Evolutionary conservation across 2,329 filamentous ascomycete species (phyloP).

Genomic region (Epichloe sp.): DNA sequence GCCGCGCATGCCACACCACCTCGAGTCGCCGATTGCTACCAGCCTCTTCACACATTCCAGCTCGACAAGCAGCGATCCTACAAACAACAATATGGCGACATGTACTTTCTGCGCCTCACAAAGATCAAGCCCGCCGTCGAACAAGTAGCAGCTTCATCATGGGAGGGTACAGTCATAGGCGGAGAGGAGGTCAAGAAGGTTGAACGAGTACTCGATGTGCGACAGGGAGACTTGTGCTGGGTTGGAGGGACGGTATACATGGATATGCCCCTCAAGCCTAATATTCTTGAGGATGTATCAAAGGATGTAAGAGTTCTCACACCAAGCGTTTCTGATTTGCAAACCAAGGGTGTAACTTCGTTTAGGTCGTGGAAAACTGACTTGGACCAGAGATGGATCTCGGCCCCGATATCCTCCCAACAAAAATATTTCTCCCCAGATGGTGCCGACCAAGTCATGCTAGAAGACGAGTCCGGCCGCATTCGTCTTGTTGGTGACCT

Average conservation of each 20-base stretch:
- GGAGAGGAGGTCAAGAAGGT: constrained; percentile 64
- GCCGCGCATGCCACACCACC: constrained; percentile 28
- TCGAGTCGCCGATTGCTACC: constrained; percentile 50
- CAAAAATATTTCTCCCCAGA: constrained; percentile 61
- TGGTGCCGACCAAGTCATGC: constrained; percentile 56
- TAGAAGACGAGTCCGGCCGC: constrained; percentile 92
- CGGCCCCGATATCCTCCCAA: constrained; percentile 60
- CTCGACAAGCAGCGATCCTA: constrained; percentile 65
- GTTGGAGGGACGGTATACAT: constrained; percentile 91
- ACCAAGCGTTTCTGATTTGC: no score
- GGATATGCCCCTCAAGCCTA: constrained; percentile 93
- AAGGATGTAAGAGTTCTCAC: constrained; percentile 54
- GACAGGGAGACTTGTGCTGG: constrained; percentile 93
- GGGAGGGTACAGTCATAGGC: constrained; percentile 65
- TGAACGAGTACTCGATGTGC: constrained; percentile 84
- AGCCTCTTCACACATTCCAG: constrained; percentile 59
- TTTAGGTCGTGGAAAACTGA: no score
- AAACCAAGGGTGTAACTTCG: no score
- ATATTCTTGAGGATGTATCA: constrained; percentile 86
- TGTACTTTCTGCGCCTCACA: constrained; percentile 87
- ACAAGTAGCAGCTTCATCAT: constrained; percentile 57
- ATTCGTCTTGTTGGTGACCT: constrained; percentile 62
- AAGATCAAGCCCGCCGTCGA: constrained; percentile 79
- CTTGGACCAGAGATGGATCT: constrained; percentile 62
- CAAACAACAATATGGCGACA: constrained; percentile 90